Evolutionary conservation across 306 rosid species (phyloP).

Genomic region (Begonia peltatifolia): DNA sequence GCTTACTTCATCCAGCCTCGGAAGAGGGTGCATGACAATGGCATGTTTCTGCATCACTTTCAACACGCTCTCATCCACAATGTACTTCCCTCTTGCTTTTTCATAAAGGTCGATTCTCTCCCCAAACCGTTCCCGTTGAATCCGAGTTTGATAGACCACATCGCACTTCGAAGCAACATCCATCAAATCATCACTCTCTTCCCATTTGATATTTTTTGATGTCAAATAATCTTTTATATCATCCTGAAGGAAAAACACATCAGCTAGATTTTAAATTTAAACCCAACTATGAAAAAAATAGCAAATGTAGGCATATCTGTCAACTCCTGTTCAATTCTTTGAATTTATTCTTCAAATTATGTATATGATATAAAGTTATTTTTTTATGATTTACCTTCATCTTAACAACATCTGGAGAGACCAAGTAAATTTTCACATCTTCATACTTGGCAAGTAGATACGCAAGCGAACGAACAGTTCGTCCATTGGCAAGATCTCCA

Average conservation of each 20-base stretch:
- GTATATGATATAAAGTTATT: not conserved
- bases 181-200: slow-evolving; percentile 68
- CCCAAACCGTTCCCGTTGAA: slow-evolving; percentile 71
- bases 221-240: slow-evolving; percentile 74
- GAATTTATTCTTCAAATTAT: not conserved
- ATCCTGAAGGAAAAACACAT: slow-evolving; percentile 30
- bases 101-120: slow-evolving; percentile 67
- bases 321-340: too few species aligned
- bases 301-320: too few species aligned
- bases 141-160: slow-evolving; percentile 84
- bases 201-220: slow-evolving; percentile 57
- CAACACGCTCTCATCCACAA: slow-evolving; percentile 47
- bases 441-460: slow-evolving; percentile 69
- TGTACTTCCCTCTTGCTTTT: slow-evolving; percentile 80
- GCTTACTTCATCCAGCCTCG: slow-evolving; percentile 84
- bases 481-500: slow-evolving; percentile 85
- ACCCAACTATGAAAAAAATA: too few species aligned
- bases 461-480: slow-evolving; percentile 83
- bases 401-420: slow-evolving; percentile 69
- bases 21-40: slow-evolving; percentile 86
- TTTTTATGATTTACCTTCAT: slow-evolving; percentile 49
- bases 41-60: slow-evolving; percentile 61
- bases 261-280: not conserved
- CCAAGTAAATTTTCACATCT: slow-evolving; percentile 60
- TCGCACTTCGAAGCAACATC: slow-evolving; percentile 80